Base-by-base conservation (phyloP, 306 rosid species). In the Geum urbanum region DNA sequence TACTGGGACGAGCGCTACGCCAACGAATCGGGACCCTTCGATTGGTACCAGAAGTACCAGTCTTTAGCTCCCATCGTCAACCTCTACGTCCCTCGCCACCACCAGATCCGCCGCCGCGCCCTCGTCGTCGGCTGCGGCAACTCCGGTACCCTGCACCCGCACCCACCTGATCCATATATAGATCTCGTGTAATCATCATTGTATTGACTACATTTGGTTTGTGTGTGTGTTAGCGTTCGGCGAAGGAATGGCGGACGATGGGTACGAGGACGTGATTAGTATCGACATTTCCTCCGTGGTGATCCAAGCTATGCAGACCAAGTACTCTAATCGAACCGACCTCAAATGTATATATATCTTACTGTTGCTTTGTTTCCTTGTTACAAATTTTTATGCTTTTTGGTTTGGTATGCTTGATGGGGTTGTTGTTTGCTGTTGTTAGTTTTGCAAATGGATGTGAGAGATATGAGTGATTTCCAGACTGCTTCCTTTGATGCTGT, bases 1-100 rank as follows among this genome's bases (percentile, higher is more conserved):
- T 91, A 91, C 75, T 91, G 96, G 97, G 91, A 91, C 77, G 81
- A 84, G 55, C 96, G 96, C 58, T 91, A 91, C 81, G 60, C 92
- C 65, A 79, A 85, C 66, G 96, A 91, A 71, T 84, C 89, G 0
- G 80, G 81, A 5, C 80, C 88, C 46, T 91, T 91, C 49, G 96
- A 91, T 84, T 91, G 97, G 97, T 91, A 91, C 86, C 97, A 91
- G 66, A 91, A 85, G 71, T 91, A 86, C 74, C 80, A 75, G 18
- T 73, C 92, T 72, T 32, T 91, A 41, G 83, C 97, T 69, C 96
- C 97, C 27, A 75, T 91, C 68, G 79, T 86, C 74, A 81, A 75
- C 39, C 91, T 85, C 70, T 85, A 91, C 59, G 83, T 78, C 67
- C 83, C 91, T 48, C 82, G 78, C 75, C 62, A 45, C 35, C 57